Base-by-base conservation (phyloP, 495 filamentous ascomycete species). In the Penicillium subrubescens region DNA sequence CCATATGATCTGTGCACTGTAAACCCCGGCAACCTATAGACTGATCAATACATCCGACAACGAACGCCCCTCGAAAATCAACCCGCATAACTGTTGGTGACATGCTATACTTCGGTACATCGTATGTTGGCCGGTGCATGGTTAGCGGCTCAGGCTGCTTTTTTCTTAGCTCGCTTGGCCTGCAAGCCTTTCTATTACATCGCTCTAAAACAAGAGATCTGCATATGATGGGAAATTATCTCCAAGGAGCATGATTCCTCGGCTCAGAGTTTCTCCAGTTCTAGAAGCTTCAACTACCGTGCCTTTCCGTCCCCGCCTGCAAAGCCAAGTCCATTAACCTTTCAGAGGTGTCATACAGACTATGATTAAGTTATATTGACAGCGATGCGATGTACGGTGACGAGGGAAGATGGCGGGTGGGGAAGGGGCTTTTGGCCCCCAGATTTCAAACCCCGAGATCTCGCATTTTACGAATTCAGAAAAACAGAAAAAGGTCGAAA, bases 81-180 rank as follows among this genome's bases (percentile, higher is more conserved):
- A 52, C 48, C 48, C 11, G 31, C 33, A 34, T 37, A 15, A 56
- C 6, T 56, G 53, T 56, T 56, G 53, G 53, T 56, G 19, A 35
- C 19, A 37, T 56, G 15, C 10, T 56, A 27, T 37, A 34, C 53
- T 29, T 54, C 51, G 25, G 29, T 15, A 35, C 31, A 34, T 37
- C 31, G 19, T 35, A 6, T 34, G 31, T n/a, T 35, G 33, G 53
- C 37, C 35, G 23, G 34, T 19, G 55, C 35, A 39, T 58, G 33
- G 17, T 15, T 25, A 11, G 11, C 55, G 21, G 55, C 35, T 58
- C 21, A n/a, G 8, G 5, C 37, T 43, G 17, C 29, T 23, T 6
- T 48, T n/a, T 46, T 8, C 43, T 23, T 51, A 17, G 23, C 11
- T 51, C 25, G 48, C n/a, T 29, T 51, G 23, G 48, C 25, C 48